phyloP scores from a whole-genome alignment of 1,284 basidiomycete genomes.

The Cryptococcus neoformans region DNA sequence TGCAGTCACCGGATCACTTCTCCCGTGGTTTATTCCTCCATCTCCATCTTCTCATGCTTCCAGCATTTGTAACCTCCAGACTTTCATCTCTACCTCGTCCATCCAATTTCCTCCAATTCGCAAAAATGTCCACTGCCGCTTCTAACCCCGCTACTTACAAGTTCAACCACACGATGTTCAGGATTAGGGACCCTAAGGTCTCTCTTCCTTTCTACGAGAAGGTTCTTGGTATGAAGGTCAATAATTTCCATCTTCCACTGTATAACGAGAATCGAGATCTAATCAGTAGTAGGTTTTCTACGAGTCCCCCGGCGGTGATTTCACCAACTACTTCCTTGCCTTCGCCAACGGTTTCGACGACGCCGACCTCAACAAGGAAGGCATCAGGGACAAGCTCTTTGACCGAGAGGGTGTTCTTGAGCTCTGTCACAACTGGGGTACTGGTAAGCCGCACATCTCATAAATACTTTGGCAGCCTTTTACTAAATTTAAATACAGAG shows the following conservation, averaged over 20 bases:
- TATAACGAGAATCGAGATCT: background rate
- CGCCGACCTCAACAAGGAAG: conserved; percentile 39
- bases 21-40: background rate
- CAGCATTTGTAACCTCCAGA: background rate
- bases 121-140: conserved; percentile 27
- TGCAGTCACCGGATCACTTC: too few relatives aligned
- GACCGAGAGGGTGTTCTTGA: conserved; percentile 62
- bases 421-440: conserved; percentile 86
- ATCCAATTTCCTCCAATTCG: background rate
- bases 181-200: conserved; percentile 80
- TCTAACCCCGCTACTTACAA: conserved; percentile 48
- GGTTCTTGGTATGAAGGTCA: conserved; percentile 76
- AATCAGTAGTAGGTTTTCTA: conserved; percentile 28
- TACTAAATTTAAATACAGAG: conserved; percentile 44
- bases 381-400: conserved; percentile 32
- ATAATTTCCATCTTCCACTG: conserved; percentile 1
- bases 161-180: conserved; percentile 68
- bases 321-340: conserved; percentile 49
- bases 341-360: conserved; percentile 39
- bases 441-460: conserved; percentile 51
- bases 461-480: background rate
- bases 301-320: conserved; percentile 44
- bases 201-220: conserved; percentile 70
- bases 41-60: background rate
- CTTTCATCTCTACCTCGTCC: background rate